Conservation (phyloP, 1,284 basidiomycete species). For the Fistulina hepatica region DNA sequence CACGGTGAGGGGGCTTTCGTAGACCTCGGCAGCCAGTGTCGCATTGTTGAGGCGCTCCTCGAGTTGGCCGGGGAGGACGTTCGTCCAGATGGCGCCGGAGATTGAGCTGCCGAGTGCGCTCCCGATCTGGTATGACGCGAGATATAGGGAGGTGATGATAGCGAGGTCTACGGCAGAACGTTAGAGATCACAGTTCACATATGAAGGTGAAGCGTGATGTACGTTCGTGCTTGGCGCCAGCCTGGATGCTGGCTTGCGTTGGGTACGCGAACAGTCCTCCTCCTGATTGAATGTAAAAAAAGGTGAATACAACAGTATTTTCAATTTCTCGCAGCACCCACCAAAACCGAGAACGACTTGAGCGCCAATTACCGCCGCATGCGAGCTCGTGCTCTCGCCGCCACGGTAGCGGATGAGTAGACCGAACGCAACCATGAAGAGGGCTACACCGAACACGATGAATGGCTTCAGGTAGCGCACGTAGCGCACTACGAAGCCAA, state of each 20-base stretch:
- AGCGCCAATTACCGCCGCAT: slow-evolving; percentile 25
- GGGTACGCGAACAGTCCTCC: slow-evolving; percentile 28
- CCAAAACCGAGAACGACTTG: slow-evolving; percentile 31
- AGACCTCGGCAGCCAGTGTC: slow-evolving; percentile 22
- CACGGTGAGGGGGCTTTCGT: slow-evolving; percentile 22
- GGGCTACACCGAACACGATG: slow-evolving; percentile 16
- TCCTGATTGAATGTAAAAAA: neutral
- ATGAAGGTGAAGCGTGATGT: neutral
- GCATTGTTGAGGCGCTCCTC: slow-evolving; percentile 18
- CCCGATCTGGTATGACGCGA: slow-evolving; percentile 27
- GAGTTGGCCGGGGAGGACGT: slow-evolving; percentile 21
- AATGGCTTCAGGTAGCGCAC: slow-evolving; percentile 28
- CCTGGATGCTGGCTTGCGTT: slow-evolving; percentile 27
- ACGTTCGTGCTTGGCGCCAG: slow-evolving; percentile 26
- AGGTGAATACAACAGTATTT: neutral
- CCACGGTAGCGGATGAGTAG: slow-evolving; percentile 30
- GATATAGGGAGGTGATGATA: slow-evolving; percentile 26
- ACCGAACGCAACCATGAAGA: slow-evolving; percentile 29
- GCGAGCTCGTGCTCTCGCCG: slow-evolving; percentile 15
- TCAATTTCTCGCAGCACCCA: slow-evolving; percentile 13
- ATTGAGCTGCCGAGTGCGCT: slow-evolving; percentile 26
- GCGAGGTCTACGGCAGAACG: slow-evolving; percentile 18
- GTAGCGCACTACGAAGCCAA: slow-evolving; percentile 25
- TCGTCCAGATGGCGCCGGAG: slow-evolving; percentile 30
- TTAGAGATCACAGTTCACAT: neutral